Percentiles rank a stretch among this genome's conserved stretches.
Conservation (phyloP, 768 basidiomycete species). For the Lactarius indigo region DNA sequence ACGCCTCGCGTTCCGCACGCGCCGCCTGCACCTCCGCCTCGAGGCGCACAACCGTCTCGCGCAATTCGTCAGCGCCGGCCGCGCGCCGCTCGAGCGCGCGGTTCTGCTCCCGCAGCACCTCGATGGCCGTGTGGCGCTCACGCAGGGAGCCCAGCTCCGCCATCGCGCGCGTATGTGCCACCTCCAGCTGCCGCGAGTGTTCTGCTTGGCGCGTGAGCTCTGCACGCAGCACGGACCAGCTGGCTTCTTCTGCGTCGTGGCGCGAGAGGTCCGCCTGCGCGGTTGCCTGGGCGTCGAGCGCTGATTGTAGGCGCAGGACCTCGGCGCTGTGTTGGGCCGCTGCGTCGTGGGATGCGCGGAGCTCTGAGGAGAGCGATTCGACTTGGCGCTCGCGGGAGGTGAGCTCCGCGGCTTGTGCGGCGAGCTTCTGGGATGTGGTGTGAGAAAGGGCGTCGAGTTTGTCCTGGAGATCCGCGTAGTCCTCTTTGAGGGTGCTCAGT, state of each 20-base stretch:
- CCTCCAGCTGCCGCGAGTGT: conserved; percentile 59
- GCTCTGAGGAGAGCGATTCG: conserved; percentile 46
- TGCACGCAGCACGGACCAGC: conserved; percentile 60
- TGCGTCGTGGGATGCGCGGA: conserved; percentile 39
- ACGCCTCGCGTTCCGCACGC: conserved; percentile 52
- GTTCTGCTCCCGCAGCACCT: conserved; percentile 75
- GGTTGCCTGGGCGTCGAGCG: conserved; percentile 44
- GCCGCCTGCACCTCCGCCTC: conserved; percentile 66
- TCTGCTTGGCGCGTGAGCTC: conserved; percentile 65
- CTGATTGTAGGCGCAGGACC: conserved; percentile 44
- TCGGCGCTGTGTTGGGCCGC: conserved; percentile 42
- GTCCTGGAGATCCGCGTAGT: conserved; percentile 61
- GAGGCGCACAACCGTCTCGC: conserved; percentile 51
- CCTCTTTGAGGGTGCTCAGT: conserved; percentile 49
- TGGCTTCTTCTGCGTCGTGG: conserved; percentile 45
- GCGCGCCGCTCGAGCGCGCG: conserved; percentile 55
- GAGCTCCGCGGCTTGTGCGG: conserved; percentile 50
- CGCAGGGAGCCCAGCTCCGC: conserved; percentile 52
- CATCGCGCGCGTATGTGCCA: conserved; percentile 51
- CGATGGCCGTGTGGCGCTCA: conserved; percentile 56
- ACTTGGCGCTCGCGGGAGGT: conserved; percentile 46
- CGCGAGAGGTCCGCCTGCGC: conserved; percentile 34
- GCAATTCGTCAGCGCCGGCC: conserved; percentile 46
- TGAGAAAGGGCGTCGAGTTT: conserved; percentile 47
- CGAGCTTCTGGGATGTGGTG: conserved; percentile 45